These are phyloP conservation scores for Beta vulgaris DNA, from an alignment of 148 eudicot species.

Conservation along the genomic window DNA sequence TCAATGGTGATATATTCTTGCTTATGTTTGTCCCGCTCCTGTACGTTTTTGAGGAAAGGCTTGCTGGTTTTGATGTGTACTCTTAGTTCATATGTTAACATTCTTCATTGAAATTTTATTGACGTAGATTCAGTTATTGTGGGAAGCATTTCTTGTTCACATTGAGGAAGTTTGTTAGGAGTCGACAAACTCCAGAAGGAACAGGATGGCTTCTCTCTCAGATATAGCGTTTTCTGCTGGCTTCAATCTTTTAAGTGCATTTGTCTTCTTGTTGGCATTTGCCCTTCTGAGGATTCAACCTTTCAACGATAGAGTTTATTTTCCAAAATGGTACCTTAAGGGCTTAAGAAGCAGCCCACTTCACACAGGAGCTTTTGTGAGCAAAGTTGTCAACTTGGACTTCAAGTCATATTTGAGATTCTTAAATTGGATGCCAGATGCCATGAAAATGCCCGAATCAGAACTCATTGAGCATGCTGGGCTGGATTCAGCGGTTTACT, in stretches of 20 bases:
- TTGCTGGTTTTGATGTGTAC: neutral
- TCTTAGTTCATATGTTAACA: neutral
- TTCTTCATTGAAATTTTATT: neutral
- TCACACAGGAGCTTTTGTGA: constrained; percentile 54
- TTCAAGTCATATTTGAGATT: constrained; percentile 72
- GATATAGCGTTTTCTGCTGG: constrained; percentile 85
- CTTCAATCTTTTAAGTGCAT: constrained; percentile 65
- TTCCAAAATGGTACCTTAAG: constrained; percentile 97
- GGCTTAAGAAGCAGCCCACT: constrained; percentile 84
- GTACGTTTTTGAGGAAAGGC: neutral
- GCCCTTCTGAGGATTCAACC: constrained; percentile 91
- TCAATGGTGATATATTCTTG: neutral
- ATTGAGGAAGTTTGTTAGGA: constrained; percentile 3
- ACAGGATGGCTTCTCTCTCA: constrained; percentile 64
- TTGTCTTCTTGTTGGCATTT: constrained; percentile 78
- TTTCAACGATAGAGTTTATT: constrained; percentile 93
- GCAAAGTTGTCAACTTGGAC: constrained; percentile 80
- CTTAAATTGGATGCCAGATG: constrained; percentile 95
- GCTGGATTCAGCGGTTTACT: constrained; percentile 87
- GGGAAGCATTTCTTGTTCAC: constrained; percentile 13
- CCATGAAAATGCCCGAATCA: constrained; percentile 84
- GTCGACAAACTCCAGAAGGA: constrained; percentile 25
- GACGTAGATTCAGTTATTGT: constrained; percentile 10
- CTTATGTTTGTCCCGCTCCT: too few species aligned
- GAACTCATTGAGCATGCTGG: constrained; percentile 98